A percentile compares a stretch with the other conserved stretches of the same genome.
Conservation (phyloP, 2,329 filamentous ascomycete species). For the Talaromyces atroroseus region DNA sequence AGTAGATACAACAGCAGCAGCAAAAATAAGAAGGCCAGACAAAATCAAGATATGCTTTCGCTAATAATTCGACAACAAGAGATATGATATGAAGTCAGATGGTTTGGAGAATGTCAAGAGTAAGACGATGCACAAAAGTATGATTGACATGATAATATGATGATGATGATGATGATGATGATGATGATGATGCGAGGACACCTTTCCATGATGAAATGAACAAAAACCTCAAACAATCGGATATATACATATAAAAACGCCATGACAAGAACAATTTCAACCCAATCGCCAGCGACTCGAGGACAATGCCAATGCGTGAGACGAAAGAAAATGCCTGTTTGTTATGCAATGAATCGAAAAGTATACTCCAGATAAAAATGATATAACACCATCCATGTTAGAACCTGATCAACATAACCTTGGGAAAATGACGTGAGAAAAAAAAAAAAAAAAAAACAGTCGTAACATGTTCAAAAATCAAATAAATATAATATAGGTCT, state of each 20-base stretch:
- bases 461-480: neutral
- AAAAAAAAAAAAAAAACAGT: neutral
- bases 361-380: neutral
- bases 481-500: neutral
- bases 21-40: neutral
- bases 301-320: conserved; percentile 1
- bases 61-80: neutral
- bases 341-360: conserved; percentile 3
- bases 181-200: conserved; percentile 6
- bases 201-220: neutral
- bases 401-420: neutral
- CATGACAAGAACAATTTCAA: neutral
- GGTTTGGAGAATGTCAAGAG: neutral
- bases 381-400: conserved; percentile 6
- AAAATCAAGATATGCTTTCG: neutral
- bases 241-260: conserved; percentile 8
- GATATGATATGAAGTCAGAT: neutral
- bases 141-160: conserved; percentile 6
- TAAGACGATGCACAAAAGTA: neutral
- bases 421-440: neutral
- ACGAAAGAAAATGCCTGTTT: neutral
- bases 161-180: neutral
- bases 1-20: neutral
- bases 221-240: conserved; percentile 1
- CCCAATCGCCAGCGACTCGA: conserved; percentile 8